Conservation (phyloP, 345 rosid species). For the Camelina neglecta region DNA sequence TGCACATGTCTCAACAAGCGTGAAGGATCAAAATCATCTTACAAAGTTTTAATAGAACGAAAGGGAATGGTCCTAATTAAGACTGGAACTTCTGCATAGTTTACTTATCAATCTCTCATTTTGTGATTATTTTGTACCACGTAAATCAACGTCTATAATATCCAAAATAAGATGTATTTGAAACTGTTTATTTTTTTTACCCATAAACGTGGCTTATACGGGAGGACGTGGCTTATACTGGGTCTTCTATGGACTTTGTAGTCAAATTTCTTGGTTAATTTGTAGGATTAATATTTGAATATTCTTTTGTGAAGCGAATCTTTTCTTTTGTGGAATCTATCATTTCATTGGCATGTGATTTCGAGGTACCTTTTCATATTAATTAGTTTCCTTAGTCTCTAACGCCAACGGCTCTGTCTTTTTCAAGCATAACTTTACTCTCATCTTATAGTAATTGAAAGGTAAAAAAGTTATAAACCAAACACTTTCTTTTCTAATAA, state of each 20-base stretch:
- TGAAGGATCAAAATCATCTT: conserved; percentile 1
- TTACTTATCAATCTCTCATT: neutral
- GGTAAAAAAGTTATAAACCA: conserved; percentile 11
- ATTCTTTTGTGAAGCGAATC: conserved; percentile 4
- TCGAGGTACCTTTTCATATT: conserved; percentile 21
- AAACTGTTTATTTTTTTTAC: neutral
- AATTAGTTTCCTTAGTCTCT: conserved; percentile 39
- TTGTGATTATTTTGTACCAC: neutral
- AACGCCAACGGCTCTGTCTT: conserved; percentile 25
- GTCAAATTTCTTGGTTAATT: conserved; percentile 7
- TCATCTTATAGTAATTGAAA: conserved; percentile 21
- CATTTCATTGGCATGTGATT: conserved; percentile 31
- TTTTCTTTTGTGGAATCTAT: conserved; percentile 35
- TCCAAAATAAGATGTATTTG: neutral
- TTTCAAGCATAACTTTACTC: neutral
- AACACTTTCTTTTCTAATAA: neutral
- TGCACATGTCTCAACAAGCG: neutral
- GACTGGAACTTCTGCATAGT: neutral
- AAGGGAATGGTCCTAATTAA: neutral
- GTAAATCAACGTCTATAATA: neutral
- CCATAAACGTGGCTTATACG: neutral
- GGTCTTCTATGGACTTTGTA: conserved; percentile 1
- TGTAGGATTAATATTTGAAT: neutral
- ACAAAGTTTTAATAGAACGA: conserved; percentile 2
- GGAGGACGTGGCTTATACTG: neutral